Base-by-base conservation (phyloP, 129 eudicot species). In the Oenanthe sinensis region DNA sequence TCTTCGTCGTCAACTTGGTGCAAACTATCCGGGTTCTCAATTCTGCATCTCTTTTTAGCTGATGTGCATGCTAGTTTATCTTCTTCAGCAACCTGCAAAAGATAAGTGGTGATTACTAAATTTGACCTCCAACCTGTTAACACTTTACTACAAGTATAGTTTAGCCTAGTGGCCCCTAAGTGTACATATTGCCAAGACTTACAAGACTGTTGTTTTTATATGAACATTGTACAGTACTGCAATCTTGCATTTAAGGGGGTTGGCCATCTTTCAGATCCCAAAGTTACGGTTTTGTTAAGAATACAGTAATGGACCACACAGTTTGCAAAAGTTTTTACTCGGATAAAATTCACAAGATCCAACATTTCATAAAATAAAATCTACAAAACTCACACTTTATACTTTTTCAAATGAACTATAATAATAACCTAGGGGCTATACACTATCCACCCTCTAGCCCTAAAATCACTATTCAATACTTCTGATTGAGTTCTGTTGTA, bases 11-110 rank as follows among this genome's bases (percentile, higher is more conserved):
- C 90, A 49, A 60, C 84, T 30, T 77, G 79, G 20, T 62, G 78
- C n/a, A 24, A 63, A 17, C 74, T 75, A 22, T 37, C 77, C 42
- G 72, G 70, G 73, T 71, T 43, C 37, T 83, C 89, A 79, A 77
- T 36, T 79, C 87, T 87, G 45, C 68, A 50, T 65, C 81, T 82
- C 73, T 87, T 87, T 19, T 14, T 67, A 15, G 49, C 49, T 58
- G 73, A 58, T 79, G 37, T 63, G 11, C 76, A 26, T 30, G 65
- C 42, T 72, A 39, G 42, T 39, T 24, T n/a, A 60, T 71, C 87
- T 20, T 81, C 75, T 78, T 71, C 76, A 1, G 24, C 60, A 46
- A 84, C 79, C 88, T 87, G 82, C 19, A 65, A 30, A 67, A 67
- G 22, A 67, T 30, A 0, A 30, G 22, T 5, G 6, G 9, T 67